Base-by-base conservation (phyloP, 352 stramenopile genomes). In the Aphanomyces euteiches region DNA sequence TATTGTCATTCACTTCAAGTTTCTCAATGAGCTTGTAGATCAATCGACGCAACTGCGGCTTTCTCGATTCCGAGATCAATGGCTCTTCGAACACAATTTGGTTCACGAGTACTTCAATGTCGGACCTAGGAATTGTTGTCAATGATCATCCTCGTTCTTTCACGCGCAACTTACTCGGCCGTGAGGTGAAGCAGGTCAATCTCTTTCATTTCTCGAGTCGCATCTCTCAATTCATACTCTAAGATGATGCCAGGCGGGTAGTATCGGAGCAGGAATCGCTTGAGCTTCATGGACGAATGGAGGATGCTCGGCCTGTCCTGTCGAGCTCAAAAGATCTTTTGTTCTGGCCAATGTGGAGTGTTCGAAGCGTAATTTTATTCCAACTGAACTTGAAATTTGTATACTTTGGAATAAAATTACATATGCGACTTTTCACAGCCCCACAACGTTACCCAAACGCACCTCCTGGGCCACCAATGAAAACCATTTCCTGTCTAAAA, bases 11-110 rank as follows among this genome's bases (percentile, higher is more conserved):
- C 58, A 85, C 85, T 64, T 98, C 90, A 13, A 98, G 86, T 73
- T 98, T 98, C 73, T 98, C 93, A 72, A 98, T 98, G 7, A 98
- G 84, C 73, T 98, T 98, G 78, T 96, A 96, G 61, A 98, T 95
- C 69, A 98, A 81, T 12, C 92, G 81, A 43, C 92, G 88, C 43
- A 98, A 79, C 68, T 98, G 93, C n/a, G 90, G 91, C 77, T 98
- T 98, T 40, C 90, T 79, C 48, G 84, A 97, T 67, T 96, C 88
- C 13, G 82, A 95, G 72, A 98, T 97, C 2, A 98, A 75, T 10
- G 93, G 93, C 75, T 98, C 91, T 73, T 98, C 92, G 67, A 97
- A 98, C 56, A 98, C 89, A 63, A 98, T 96, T 73, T 98, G 92
- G 74, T 98, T 98, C 63, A 97, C 92, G 28, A 98, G 80, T 47